Base-by-base conservation (phyloP, 164 flowering plant species). In the Dillenia suffruticosa region DNA sequence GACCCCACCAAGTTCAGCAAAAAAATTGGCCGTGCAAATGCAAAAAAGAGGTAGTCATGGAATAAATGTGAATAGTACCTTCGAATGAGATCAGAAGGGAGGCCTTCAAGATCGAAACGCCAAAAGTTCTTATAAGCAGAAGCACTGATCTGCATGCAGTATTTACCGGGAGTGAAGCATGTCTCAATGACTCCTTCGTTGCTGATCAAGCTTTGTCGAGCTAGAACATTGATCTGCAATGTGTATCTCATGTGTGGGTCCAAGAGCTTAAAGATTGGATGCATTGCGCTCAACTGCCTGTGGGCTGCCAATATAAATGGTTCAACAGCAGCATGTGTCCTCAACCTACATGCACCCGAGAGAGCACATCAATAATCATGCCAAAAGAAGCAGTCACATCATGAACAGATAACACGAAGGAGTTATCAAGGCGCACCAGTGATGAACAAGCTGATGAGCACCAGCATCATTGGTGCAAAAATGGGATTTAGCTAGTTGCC, bases 181-280 rank as follows among this genome's bases (percentile, higher is more conserved):
- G 87, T 60, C 69, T 94, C 99, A 24, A 94, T 88, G 43, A 94
- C 88, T n/a, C 97, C 99, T 10, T 79, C 96, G 43, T 77, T 91
- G 45, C 63, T 88, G 73, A 94, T 81, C 52, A 94, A 68, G 64
- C 56, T 72, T 68, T 91, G 97, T 9, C 99, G 87, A 8, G 99
- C 99, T 46, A 86, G 62, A 12, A 77, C 91, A 59, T 94, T 94
- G 69, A 92, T 88, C 76, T 86, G 92, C 8, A 94, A 63, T 4
- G 96, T 94, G 78, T 94, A 91, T 26, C 97, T 68, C 97, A 94
- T 91, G 77, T 94, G 99, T 8, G 99, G 99, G 63, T 91, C 93
- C 61, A 94, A 63, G n/a, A 94, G 87, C 80, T 92, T 91, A 76
- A 63, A 88, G 40, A 94, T 84, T 0, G 99, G 99, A 66, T 94